Evolutionary conservation across 2,329 filamentous ascomycete genomes (phyloP).

Genomic region (Bipolaris bicolor): DNA sequence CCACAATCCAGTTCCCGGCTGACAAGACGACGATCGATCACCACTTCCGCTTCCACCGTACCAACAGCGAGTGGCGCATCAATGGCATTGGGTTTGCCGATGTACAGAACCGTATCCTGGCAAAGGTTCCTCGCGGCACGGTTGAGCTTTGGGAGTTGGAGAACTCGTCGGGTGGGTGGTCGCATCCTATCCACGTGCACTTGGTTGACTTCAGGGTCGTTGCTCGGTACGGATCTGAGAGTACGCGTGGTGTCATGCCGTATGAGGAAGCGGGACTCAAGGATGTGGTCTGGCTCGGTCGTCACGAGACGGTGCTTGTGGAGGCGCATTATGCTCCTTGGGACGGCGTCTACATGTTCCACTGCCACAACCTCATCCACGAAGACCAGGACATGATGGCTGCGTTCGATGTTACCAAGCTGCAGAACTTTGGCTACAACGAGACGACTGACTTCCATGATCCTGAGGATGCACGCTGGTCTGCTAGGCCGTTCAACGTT

Average conservation of each 20-base stretch:
- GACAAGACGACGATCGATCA: slow-evolving; percentile 39
- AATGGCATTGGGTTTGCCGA: slow-evolving; percentile 47
- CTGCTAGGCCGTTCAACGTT: background rate
- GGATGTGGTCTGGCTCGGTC: slow-evolving; percentile 63
- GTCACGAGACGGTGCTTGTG: slow-evolving; percentile 52
- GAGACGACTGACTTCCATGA: slow-evolving; percentile 45
- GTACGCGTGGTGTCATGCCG: slow-evolving; percentile 49
- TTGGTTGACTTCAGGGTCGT: slow-evolving; percentile 65
- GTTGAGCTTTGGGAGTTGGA: slow-evolving; percentile 49
- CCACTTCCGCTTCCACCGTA: slow-evolving; percentile 43
- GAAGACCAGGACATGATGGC: slow-evolving; percentile 57
- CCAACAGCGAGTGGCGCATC: slow-evolving; percentile 46
- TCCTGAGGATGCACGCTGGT: slow-evolving; percentile 33
- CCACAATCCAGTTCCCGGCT: slow-evolving; percentile 43
- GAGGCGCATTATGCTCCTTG: slow-evolving; percentile 43
- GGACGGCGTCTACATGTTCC: slow-evolving; percentile 60
- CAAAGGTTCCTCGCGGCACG: slow-evolving; percentile 43
- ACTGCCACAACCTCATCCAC: slow-evolving; percentile 55
- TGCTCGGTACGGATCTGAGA: slow-evolving; percentile 52
- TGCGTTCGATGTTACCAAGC: slow-evolving; percentile 51
- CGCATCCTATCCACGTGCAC: slow-evolving; percentile 64
- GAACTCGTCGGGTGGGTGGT: slow-evolving; percentile 59
- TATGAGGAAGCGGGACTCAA: slow-evolving; percentile 64
- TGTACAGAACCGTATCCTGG: slow-evolving; percentile 45
- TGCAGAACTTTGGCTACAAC: slow-evolving; percentile 42